Base-by-base conservation (phyloP, 75 land plant genomes). In the Sequoia sempervirens region DNA sequence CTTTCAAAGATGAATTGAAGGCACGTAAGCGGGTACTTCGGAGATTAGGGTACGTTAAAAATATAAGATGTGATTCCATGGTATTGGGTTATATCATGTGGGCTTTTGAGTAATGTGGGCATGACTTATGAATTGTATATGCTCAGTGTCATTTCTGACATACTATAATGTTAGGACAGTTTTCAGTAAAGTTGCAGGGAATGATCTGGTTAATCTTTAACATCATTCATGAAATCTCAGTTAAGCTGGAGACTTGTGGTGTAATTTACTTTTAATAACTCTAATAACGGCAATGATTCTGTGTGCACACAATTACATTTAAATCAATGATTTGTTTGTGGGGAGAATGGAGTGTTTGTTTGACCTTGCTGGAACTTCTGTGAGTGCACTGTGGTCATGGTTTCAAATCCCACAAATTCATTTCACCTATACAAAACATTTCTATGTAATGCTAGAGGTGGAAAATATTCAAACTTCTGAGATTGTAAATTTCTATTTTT, bases 1-100 rank as follows among this genome's bases (percentile, higher is more conserved):
- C 96, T 14, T 98, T 98, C 83, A 96, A 95, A 87, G 99, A 95
- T 85, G 99, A 98, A 83, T 88, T 98, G 23, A 98, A 93, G 85
- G 93, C 97, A 36, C 88, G 99, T 28, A 91, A 92, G 85, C 80
- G 99, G 13, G 99, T 95, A 68, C 94, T 98, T 20, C 89, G 99
- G 30, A 90, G 97, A 81, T 84, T 98, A 66, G 97, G 99, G 99
- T 98, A 91, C 86, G 84, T 81, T 18, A 1, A 53, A 50, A 81
- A 32, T 80, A 9, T 56, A 32, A 83, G 38, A 14, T 37, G n/a
- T 15, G 23, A n/a, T 84, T 82, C 45, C 78, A 2, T 45, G 17
- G 58, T 81, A 12, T 10, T 82, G 32, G 14, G 46, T 26, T 78
- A 78, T n/a, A 41, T 76, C n/a, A 26, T 43, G n/a, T 26, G 32